Percentiles rank a stretch among this genome's conserved stretches.
Evolutionary conservation across 139 green algal species (phyloP).

Genomic region (Chlorella sp.): DNA sequence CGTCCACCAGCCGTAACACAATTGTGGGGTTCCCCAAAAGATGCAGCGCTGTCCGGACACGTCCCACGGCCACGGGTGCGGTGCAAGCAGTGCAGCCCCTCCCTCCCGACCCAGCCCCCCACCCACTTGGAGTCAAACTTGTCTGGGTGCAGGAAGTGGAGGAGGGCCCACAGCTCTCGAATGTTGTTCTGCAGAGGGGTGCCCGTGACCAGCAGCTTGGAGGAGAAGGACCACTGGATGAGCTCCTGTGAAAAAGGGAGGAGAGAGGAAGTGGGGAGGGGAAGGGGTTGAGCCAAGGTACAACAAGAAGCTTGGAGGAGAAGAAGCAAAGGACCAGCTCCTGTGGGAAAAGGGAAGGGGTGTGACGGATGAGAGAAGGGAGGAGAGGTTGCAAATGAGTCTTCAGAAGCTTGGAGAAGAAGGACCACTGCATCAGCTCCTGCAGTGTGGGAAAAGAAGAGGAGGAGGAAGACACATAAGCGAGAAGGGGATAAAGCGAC

Average conservation of each 20-base stretch:
- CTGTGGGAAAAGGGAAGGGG: neutral
- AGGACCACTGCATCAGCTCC: constrained; percentile 70
- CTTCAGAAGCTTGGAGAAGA: constrained; percentile 88
- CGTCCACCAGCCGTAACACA: too few species aligned
- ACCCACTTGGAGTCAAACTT: constrained; percentile 77
- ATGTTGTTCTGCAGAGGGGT: constrained; percentile 84
- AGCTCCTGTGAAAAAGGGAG: constrained; percentile 56
- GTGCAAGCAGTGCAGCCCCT: too few species aligned
- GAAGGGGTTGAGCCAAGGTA: neutral
- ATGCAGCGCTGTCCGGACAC: too few species aligned
- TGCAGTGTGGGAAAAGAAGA: neutral
- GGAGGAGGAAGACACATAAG: neutral
- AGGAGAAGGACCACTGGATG: constrained; percentile 70
- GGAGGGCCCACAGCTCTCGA: constrained; percentile 89
- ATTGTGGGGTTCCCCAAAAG: too few species aligned
- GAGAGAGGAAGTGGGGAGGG: neutral
- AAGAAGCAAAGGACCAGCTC: neutral
- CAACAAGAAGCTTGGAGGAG: constrained; percentile 27
- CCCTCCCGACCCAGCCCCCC: too few species aligned
- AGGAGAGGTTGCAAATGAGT: neutral
- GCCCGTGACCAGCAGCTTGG: constrained; percentile 93
- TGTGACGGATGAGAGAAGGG: too few species aligned
- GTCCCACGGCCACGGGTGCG: too few species aligned
- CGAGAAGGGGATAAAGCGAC: neutral
- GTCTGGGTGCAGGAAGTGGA: constrained; percentile 89